Conservation (phyloP, 257 asterid species). For the Nicotiana tabacum region DNA sequence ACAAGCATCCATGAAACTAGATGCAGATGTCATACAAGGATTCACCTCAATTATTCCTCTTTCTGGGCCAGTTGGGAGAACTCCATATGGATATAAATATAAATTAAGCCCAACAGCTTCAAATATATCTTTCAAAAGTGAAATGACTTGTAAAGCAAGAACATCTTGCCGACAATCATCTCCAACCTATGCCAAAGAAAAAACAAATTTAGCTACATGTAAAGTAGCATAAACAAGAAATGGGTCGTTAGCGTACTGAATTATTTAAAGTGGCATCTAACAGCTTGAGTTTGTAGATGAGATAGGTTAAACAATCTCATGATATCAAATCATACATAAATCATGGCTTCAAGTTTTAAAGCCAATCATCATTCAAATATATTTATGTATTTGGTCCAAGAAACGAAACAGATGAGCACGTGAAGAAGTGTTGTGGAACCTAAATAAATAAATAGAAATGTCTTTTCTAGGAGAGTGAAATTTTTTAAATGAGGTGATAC, state of each 20-base stretch:
- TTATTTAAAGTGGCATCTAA: not conserved
- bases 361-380: not conserved
- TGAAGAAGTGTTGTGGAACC: not conserved
- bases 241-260: not conserved
- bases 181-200: constrained; percentile 63
- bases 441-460: not conserved
- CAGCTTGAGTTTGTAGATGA: not conserved
- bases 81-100: constrained; percentile 92
- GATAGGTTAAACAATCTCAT: not conserved
- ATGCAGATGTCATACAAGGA: constrained; percentile 6
- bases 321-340: not conserved
- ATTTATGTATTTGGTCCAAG: not conserved
- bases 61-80: constrained; percentile 96
- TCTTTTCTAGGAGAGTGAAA: not conserved
- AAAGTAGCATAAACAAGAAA: constrained; percentile 10
- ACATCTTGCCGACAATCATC: constrained; percentile 99
- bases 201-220: constrained; percentile 24
- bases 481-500: not conserved
- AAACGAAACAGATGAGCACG: not conserved
- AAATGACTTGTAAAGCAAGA: constrained; percentile 96
- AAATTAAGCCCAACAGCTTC: constrained; percentile 80
- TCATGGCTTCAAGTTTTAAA: not conserved
- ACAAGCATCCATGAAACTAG: not conserved
- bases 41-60: constrained; percentile 96
- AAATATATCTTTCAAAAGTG: constrained; percentile 90